Evolutionary conservation across 2,329 filamentous ascomycete species (phyloP).

Genomic region (Penicillium decumbens): DNA sequence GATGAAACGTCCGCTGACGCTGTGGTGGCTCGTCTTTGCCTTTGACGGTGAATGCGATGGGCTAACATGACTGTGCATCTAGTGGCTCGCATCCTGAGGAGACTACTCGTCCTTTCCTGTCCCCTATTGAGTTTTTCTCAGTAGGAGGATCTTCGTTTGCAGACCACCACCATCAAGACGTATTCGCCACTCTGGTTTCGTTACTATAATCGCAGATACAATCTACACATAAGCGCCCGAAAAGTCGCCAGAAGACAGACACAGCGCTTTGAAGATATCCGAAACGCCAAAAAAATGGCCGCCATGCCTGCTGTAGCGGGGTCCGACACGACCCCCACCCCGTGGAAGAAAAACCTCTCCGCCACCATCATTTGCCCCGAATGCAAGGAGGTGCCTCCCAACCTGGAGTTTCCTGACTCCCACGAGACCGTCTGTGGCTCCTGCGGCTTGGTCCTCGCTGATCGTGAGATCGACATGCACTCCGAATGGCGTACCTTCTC

Average conservation of each 20-base stretch:
- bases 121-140: constrained; percentile 14
- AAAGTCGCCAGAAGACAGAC: constrained; percentile 43
- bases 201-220: constrained; percentile 49
- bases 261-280: constrained; percentile 31
- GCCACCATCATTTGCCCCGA: constrained; percentile 82
- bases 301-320: constrained; percentile 36
- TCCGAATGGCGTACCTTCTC: constrained; percentile 99
- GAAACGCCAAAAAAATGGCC: constrained; percentile 34
- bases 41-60: constrained; percentile 5
- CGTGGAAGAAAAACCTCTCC: constrained; percentile 80
- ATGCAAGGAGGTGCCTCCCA: constrained; percentile 86
- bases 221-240: constrained; percentile 43
- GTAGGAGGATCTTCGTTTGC: constrained; percentile 8
- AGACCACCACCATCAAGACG: constrained; percentile 48
- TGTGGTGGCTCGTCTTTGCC: constrained; percentile 1
- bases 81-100: constrained; percentile 28
- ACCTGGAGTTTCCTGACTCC: constrained; percentile 87
- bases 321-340: constrained; percentile 32
- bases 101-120: constrained; percentile 9
- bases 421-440: constrained; percentile 88
- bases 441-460: constrained; percentile 84
- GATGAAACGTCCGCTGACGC: not conserved
- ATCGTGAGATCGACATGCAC: constrained; percentile 88
- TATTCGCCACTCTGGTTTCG: constrained; percentile 68
- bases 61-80: constrained; percentile 34